Base-by-base conservation (phyloP, 129 eudicot genomes). In the Calendula officinalis region DNA sequence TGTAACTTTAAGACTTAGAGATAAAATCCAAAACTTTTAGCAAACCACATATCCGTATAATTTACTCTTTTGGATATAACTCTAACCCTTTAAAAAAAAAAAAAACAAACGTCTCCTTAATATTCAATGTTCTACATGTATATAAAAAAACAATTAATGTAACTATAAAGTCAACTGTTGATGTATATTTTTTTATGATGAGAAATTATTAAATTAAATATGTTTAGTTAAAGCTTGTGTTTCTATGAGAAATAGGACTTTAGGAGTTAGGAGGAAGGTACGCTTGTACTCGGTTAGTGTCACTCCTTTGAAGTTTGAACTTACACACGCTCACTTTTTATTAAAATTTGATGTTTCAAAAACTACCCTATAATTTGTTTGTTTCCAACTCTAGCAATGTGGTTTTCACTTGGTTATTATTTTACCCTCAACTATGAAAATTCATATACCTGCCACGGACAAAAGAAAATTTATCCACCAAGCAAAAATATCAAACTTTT, bases 271-370 rank as follows among this genome's bases (percentile, higher is more conserved):
- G 53, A 47, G 8, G 53, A 47, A 47, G 53, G 53, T 47, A 14
- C 53, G 27, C 13, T 1, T n/a, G 8, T 47, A 47, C 53, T 47
- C 53, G 53, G 53, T 47, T 47, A 13, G 53, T 47, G 8, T 47
- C 52, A 47, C 52, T 13, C 52, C 52, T 47, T 47, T 47, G 52
- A 47, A n/a, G 8, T 47, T 47, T 47, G 53, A 47, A 47, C 13
- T 47, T 22, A 13, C 53, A 47, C 53, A 22, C 53, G 53, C 53
- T 47, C 53, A 47, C 53, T 47, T 5, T 12, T 1, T n/a, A n/a
- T 4, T 47, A 16, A 13, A 47, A 5, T 17, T 12, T 12, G 7
- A 5, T 13, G 5, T 47, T 47, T 47, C 53, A 47, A 47, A 2
- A 22, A 47, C 27, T 47, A 47, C 53, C 53, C 27, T 47, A 13